Conservation (phyloP, 495 filamentous ascomycete species). For the Rusavskia elegans region DNA sequence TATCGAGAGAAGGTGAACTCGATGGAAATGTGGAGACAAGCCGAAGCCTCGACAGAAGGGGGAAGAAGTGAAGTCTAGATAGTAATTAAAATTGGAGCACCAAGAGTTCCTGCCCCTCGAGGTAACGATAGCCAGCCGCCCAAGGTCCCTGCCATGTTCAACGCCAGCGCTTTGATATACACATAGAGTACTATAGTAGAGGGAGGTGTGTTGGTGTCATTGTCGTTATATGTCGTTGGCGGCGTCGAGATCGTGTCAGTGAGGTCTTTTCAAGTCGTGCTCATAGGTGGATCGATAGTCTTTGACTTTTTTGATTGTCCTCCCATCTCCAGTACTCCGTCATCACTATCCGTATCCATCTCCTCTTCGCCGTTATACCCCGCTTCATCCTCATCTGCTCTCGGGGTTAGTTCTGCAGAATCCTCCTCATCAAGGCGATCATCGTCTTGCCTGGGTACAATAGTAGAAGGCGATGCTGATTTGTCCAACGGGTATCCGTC, state of each 20-base stretch:
- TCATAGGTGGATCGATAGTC: not conserved
- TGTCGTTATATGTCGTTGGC: too few species aligned
- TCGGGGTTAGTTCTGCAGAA: conserved; percentile 12
- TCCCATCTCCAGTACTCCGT: conserved; percentile 33
- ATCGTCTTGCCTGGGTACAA: conserved; percentile 14
- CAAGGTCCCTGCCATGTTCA: not conserved
- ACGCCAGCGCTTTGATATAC: not conserved
- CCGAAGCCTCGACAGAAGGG: not conserved
- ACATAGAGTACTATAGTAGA: too few species aligned
- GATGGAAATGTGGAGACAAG: not conserved
- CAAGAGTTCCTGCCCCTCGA: not conserved
- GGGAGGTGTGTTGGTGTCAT: too few species aligned
- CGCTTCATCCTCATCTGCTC: conserved; percentile 29
- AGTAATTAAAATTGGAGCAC: not conserved
- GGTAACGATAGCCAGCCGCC: not conserved
- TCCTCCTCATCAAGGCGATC: conserved; percentile 16
- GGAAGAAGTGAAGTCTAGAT: conserved; percentile 9
- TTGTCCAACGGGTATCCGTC: conserved; percentile 37
- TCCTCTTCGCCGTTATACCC: conserved; percentile 33
- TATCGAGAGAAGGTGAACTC: too few species aligned
- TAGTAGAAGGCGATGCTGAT: conserved; percentile 24
- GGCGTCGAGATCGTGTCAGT: too few species aligned
- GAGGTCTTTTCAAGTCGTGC: not conserved
- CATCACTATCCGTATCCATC: conserved; percentile 36
- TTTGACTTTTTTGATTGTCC: not conserved